Evolutionary conservation across 345 rosid species (phyloP), one percentile per base, ranked within the genome.

Genomic region (Psidium guajava): DNA sequence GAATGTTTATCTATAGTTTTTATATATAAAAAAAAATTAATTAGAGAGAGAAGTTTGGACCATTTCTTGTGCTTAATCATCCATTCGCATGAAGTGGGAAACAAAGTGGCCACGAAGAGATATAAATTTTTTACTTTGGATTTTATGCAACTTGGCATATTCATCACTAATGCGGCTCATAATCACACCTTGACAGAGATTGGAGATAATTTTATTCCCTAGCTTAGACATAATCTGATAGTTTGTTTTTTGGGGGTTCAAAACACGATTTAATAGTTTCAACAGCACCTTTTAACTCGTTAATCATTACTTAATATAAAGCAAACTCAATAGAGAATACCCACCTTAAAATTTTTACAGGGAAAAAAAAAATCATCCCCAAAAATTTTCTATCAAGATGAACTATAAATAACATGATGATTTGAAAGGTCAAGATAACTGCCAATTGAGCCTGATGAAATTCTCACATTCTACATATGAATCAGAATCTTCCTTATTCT

Each of bases 101-200:
- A 82, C 83, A 82, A 82, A 82, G 83, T 82, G 83, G 58, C 83
- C 83, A 82, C 83, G 47, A 82, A 82, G 83, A 22, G 58, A 42
- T 52, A 52, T 18, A 52, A 6, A 82, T 16, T 51, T 40, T 82
- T 82, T 82, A 82, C 28, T 82, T 82, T 15, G 47, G 57, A 82
- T 82, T 82, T 51, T 51, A 7, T 82, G 83, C 83, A 52, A 82
- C 83, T 82, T n/a, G 83, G 57, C 47, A 51, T 54, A 20, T 52
- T 54, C 58, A 27, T 82, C 52, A 82, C 57, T 82, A 40, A 25
- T 82, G 57, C 42, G 58, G 40, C 57, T 82, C 44, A 54, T 69
- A 69, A 69, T 69, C 77, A 69, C 77, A 21, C 25, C 77, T 69
- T 69, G 77, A 69, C 47, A 69, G 77, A 69, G 47, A 69, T 69